Evolutionary conservation across 2,329 filamentous ascomycete species (phyloP).

Genomic region (Cladosporium sphaerospermum): DNA sequence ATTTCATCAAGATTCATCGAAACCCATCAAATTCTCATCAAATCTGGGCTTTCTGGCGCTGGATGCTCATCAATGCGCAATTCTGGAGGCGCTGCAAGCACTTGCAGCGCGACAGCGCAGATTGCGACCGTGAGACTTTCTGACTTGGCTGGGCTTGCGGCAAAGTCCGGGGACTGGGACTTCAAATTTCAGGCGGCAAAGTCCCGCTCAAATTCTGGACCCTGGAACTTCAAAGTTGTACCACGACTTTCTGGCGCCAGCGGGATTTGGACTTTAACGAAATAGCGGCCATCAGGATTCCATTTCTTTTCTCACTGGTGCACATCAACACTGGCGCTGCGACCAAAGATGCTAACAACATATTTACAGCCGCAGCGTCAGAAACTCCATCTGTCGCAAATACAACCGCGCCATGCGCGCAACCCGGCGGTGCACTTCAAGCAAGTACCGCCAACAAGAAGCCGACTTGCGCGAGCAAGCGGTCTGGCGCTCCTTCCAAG

Average conservation of each 20-base stretch:
- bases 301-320: neutral
- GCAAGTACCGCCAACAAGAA: neutral
- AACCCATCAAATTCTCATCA: neutral
- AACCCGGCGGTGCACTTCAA: neutral
- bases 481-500: neutral
- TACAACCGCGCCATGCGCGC: neutral
- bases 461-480: neutral
- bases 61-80: neutral
- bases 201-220: too few species aligned
- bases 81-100: neutral
- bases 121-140: too few species aligned
- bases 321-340: neutral
- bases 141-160: too few species aligned
- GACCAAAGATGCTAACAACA: neutral
- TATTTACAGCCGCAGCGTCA: neutral
- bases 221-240: too few species aligned
- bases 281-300: neutral
- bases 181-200: too few species aligned
- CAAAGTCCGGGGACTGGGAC: too few species aligned
- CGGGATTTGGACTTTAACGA: neutral
- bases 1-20: too few species aligned
- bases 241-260: too few species aligned
- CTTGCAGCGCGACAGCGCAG: neutral
- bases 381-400: neutral
- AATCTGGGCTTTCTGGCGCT: neutral